Conservation (phyloP, 192 early-diverging fungal genomes). For the Phlyctochytrium planicorne region DNA sequence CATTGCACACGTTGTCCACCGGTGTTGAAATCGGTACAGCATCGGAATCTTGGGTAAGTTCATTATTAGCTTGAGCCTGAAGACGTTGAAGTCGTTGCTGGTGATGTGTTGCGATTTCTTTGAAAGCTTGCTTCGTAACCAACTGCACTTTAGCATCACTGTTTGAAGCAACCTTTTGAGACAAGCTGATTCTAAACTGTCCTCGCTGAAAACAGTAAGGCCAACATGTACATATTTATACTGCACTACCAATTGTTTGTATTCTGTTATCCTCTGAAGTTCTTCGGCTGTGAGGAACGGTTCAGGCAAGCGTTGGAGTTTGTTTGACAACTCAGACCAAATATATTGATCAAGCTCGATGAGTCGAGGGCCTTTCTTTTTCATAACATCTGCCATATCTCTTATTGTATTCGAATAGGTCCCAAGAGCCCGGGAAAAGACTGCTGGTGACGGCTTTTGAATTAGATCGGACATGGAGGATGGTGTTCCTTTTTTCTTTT, state of each 20-base stretch:
- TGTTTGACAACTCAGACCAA: not conserved
- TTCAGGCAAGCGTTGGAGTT: not conserved
- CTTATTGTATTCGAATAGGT: not conserved
- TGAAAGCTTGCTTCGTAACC: not conserved
- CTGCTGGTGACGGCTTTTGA: not conserved
- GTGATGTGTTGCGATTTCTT: not conserved
- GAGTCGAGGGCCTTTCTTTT: not conserved
- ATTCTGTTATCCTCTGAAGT: constrained; percentile 2
- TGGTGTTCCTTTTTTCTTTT: too few relatives aligned
- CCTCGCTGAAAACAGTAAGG: not conserved
- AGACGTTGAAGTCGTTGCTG: not conserved
- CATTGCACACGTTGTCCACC: not conserved
- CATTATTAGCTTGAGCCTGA: not conserved
- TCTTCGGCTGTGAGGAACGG: constrained; percentile 1
- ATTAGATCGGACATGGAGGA: not conserved
- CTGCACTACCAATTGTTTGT: constrained; percentile 3
- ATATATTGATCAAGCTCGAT: not conserved
- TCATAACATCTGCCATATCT: not conserved
- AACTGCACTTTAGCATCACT: not conserved
- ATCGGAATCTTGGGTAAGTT: not conserved
- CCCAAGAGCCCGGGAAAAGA: not conserved
- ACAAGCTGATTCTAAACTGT: not conserved
- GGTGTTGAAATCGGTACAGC: not conserved
- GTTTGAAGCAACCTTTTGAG: constrained; percentile 1
- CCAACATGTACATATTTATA: not conserved